Percentiles rank a stretch among this genome's conserved stretches.
phyloP scores from a whole-genome alignment of 2,329 filamentous ascomycete species.

The Onygenales sp. region DNA sequence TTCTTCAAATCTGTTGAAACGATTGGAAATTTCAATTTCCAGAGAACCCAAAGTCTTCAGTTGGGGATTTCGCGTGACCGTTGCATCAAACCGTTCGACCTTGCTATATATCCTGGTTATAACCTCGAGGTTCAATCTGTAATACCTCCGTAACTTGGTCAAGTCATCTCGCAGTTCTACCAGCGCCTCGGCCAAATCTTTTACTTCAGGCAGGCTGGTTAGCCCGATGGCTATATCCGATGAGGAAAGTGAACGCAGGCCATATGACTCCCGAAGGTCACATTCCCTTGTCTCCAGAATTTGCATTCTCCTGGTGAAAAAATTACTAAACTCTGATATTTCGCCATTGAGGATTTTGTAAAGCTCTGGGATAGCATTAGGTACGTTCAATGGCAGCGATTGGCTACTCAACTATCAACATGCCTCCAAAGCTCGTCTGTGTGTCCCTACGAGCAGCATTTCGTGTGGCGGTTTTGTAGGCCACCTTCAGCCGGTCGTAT shows the following conservation, averaged over 20 bases:
- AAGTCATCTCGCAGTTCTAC: constrained; percentile 9
- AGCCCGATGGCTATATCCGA: neutral
- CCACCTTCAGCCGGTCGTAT: constrained; percentile 19
- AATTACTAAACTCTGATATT: neutral
- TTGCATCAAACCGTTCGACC: neutral
- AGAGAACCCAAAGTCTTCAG: too few relatives aligned
- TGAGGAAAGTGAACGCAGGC: neutral
- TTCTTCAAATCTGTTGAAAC: neutral
- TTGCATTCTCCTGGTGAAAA: constrained; percentile 1
- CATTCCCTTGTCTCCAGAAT: neutral
- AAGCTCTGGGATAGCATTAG: constrained; percentile 2
- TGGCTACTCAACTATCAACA: neutral
- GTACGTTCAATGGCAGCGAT: neutral
- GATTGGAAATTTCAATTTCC: neutral
- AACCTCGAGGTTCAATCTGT: constrained; percentile 13
- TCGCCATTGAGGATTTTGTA: neutral
- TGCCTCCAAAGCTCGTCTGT: neutral
- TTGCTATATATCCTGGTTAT: constrained; percentile 9
- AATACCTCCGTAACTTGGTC: constrained; percentile 11
- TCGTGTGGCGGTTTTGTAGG: constrained; percentile 10
- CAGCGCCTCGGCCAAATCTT: neutral
- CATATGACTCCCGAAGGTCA: neutral
- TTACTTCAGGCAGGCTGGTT: neutral
- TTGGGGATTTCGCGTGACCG: too few relatives aligned
- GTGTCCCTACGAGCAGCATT: constrained; percentile 1